Conservation (phyloP, 768 basidiomycete species). For the Tubosaeta sp. region DNA sequence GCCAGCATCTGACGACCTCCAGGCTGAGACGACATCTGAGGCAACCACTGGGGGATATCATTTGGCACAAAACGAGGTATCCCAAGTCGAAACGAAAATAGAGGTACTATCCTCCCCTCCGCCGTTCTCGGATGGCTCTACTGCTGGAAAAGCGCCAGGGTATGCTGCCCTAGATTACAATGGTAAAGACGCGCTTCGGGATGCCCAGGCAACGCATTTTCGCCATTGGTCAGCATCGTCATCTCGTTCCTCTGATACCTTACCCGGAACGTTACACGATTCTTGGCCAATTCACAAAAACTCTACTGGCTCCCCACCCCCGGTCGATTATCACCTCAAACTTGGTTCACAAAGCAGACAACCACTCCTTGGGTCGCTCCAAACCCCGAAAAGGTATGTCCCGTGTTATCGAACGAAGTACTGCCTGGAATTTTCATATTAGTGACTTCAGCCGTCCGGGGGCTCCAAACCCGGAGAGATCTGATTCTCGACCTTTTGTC, state of each 20-base stretch:
- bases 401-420: neutral
- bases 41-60: neutral
- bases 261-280: neutral
- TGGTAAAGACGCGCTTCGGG: neutral
- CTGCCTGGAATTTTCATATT: neutral
- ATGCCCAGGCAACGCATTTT: neutral
- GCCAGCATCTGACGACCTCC: constrained; percentile 21
- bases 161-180: neutral
- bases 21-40: neutral
- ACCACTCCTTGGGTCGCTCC: neutral
- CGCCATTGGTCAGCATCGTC: neutral
- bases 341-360: neutral
- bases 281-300: neutral
- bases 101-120: neutral
- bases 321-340: constrained; percentile 7
- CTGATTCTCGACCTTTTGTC: neutral
- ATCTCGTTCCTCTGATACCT: neutral
- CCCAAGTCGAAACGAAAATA: neutral
- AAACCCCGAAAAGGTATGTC: constrained; percentile 9
- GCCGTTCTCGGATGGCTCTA: neutral
- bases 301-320: constrained; percentile 1
- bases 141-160: neutral
- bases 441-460: neutral
- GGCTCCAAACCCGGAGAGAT: neutral
- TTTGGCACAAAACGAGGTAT: neutral